Percentiles rank a stretch among this genome's conserved stretches.
phyloP scores from a whole-genome alignment of 352 stramenopile genomes.

The Pythium oligandrum region DNA sequence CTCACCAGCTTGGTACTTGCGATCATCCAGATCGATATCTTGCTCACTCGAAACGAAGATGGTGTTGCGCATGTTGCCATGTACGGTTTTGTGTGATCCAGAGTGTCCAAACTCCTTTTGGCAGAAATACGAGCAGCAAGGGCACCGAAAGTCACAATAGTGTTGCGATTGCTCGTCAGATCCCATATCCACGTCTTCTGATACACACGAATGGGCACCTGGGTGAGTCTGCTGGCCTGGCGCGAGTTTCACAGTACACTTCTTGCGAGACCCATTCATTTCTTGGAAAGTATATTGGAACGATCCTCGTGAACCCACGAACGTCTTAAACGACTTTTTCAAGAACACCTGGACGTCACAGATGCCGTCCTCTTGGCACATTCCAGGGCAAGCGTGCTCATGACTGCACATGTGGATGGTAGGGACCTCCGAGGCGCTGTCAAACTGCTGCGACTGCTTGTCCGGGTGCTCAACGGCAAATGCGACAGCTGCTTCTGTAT shows the following conservation, averaged over 20 bases:
- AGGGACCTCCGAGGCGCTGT: constrained; percentile 29
- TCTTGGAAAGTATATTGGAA: constrained; percentile 78
- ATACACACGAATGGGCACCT: constrained; percentile 40
- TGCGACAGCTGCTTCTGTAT: constrained; percentile 34
- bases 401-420: constrained; percentile 60
- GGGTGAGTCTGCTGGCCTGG: constrained; percentile 38
- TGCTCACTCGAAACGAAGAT: constrained; percentile 53
- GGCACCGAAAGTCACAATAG: constrained; percentile 66
- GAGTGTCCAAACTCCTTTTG: constrained; percentile 50
- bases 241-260: constrained; percentile 36
- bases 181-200: constrained; percentile 9
- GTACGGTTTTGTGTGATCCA: constrained; percentile 51
- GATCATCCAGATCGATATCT: constrained; percentile 64
- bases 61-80: constrained; percentile 82
- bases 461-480: constrained; percentile 53
- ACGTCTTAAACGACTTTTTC: constrained; percentile 65
- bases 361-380: constrained; percentile 55
- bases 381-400: constrained; percentile 42
- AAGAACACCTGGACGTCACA: constrained; percentile 68
- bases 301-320: constrained; percentile 40
- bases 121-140: constrained; percentile 77
- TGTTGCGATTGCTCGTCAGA: constrained; percentile 33
- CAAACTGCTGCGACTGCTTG: constrained; percentile 37
- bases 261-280: constrained; percentile 75
- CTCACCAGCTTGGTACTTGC: constrained; percentile 69